Evolutionary conservation across 495 filamentous ascomycete genomes (phyloP), one percentile per base, ranked within the genome.

Genomic region (Lophiotrema nucula): DNA sequence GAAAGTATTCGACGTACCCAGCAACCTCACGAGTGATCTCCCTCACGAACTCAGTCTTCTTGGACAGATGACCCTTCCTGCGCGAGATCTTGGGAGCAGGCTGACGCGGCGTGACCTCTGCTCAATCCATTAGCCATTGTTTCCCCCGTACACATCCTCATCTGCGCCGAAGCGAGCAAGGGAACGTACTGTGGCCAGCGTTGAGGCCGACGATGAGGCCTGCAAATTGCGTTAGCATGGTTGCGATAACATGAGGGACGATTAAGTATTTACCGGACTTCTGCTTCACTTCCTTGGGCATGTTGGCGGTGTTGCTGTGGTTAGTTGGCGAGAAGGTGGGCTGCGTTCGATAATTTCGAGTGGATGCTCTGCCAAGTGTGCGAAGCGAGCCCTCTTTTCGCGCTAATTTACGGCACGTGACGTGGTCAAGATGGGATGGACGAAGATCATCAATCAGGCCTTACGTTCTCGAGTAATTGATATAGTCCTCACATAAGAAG

Each of bases 11-110:
- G 51, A 49, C 81, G 48, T 85, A 90, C 88, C 87, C 88, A 72
- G 87, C 78, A 71, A 97, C 93, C 79, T 97, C 93, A 81, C 90
- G 92, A 71, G 95, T 89, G 73, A 97, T 88, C 71, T 93, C 88
- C 66, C 89, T 81, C 61, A 96, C 92, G 78, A 97, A 97, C 60
- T 86, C 83, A 64, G 93, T 97, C 62, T 89, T 82, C 83, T 90
- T 92, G 77, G 88, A 92, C 72, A 92, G 80, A 73, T 89, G 84
- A 64, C 93, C 93, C 81, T 96, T 96, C 74, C 83, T 88, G 60
- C 88, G 83, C 70, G 88, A 93, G 72, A 95, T 85, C 67, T 88
- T 83, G 72, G 84, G 85, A 83, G 95, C 95, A 74, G 82, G 79
- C 72, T 86, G 85, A 71, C 89, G 83, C 63, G 88, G 78, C 66